Base-by-base conservation (phyloP, 148 eudicot genomes). In the Dianthus caryophyllus region DNA sequence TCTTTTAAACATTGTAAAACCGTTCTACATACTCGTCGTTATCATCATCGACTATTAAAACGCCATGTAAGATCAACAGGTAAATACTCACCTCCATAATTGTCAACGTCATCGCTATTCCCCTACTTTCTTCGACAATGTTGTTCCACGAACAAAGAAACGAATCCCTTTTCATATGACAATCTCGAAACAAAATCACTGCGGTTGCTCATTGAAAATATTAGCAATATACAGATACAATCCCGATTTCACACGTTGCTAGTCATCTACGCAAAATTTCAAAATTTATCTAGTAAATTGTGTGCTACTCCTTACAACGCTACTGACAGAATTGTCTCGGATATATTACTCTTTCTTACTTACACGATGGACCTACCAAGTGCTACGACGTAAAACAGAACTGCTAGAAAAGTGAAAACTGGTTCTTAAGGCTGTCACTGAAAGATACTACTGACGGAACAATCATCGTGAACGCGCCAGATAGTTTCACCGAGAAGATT, bases 401-500 rank as follows among this genome's bases (percentile, higher is more conserved):
- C 44, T 41, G 12, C 44, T 6, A 9, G 44, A 41, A 41, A 9
- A 41, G 6, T 9, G 44, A 41, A 41, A 9, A 41, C 10, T 9
- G 44, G 44, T 41, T 41, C 10, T 41, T 6, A 3, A 41, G 44
- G 44, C 1, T 30, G 24, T 71, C 64, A 76, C 79, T 66, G 67
- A 56, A 65, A 55, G 64, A 62, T 66, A 67, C 68, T 64, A 85
- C 89, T 89, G 52, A 89, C 96, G 0, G 97, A 78, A 62, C 78
- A 86, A 69, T 91, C 97, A 74, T 91, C 97, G 51, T 91, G 88
- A 55, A 91, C 91, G 20, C 88, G 86, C 97, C 97, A 91, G 56
- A 88, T 88, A 67, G 95, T 88, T 76, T 91, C 97, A 9, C 95
- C 96, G 41, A 91, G 73, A 18, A 91, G 88, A 81, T 91, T 91